Evolutionary conservation across 306 rosid species (phyloP), one percentile per base, ranked within the genome.

Genomic region (Senna tora): DNA sequence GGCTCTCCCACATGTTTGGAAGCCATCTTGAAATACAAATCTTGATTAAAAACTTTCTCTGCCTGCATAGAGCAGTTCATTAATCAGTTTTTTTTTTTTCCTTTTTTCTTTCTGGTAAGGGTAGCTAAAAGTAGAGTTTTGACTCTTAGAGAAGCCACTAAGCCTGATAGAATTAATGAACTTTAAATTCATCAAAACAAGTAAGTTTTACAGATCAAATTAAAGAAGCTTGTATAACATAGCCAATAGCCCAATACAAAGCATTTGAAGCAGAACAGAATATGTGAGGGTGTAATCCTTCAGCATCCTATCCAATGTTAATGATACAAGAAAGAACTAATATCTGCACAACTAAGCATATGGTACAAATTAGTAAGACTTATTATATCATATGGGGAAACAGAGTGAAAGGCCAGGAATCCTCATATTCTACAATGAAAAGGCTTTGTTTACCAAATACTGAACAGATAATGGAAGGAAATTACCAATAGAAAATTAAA

Each of bases 31-130:
- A 81, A 93, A 76, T 84, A 89, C 85, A 86, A 79, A 67, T 93
- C 98, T 68, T 93, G 98, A 80, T 93, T 90, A 78, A 81, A 85
- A 83, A 90, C 98, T 82, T 89, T 93, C 84, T 93, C 98, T 28
- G 98, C 89, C 98, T 93, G 83, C 78, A 90, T 3, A 22, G 22
- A 76, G 42, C 22, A 66, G 56, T 28, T 7, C 19, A 79, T 51
- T 57, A 49, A 73, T 75, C 57, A 22, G 64, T 65, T 39, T 5
- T 12, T 50, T 36, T 56, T 55, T 60, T 19, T 47, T 58, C 12
- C 16, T 0, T 45, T 3, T 45, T 19, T 21, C 49, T 21, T 54
- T 54, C 1, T 9, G 14, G 22, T 50, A 4, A 2, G 25, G 10
- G 6, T 7, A 17, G 67, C 41, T 61, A 11, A 20, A 20, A 63